Percentiles rank a stretch among this genome's conserved stretches.
phyloP scores from a whole-genome alignment of 2,329 filamentous ascomycete genomes.

The Arthrobotrys sinensis region DNA sequence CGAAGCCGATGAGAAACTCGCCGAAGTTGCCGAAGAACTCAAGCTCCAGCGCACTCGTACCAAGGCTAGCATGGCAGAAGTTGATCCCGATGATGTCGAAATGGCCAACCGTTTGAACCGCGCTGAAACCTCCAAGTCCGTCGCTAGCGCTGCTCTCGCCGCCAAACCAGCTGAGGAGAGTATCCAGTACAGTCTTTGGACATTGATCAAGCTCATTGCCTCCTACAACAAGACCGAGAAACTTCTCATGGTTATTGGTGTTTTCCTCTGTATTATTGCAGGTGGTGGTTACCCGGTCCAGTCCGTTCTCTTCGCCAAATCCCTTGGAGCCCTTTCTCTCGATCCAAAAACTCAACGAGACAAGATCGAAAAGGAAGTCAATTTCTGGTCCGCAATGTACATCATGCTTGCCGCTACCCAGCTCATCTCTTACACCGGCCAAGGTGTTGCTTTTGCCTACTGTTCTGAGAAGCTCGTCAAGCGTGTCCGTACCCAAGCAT shows the following conservation, averaged over 20 bases:
- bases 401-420: constrained; percentile 84
- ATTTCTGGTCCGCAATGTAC: constrained; percentile 93
- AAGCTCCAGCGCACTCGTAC: constrained; percentile 66
- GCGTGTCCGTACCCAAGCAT: constrained; percentile 84
- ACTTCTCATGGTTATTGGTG: constrained; percentile 79
- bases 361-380: constrained; percentile 77
- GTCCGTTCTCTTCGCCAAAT: constrained; percentile 89
- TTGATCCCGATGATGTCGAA: constrained; percentile 76
- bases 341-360: constrained; percentile 38
- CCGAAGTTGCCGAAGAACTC: constrained; percentile 66
- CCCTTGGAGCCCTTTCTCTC: constrained; percentile 79
- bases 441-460: constrained; percentile 83
- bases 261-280: constrained; percentile 81
- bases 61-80: constrained; percentile 65
- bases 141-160: constrained; percentile 80
- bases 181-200: constrained; percentile 79
- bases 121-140: constrained; percentile 73
- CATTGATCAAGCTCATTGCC: constrained; percentile 82
- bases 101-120: constrained; percentile 74
- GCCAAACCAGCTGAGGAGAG: constrained; percentile 71
- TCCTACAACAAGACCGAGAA: constrained; percentile 84
- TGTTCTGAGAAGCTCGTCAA: constrained; percentile 90
- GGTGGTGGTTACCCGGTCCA: constrained; percentile 84
- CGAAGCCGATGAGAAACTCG: constrained; percentile 72
- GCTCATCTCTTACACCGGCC: constrained; percentile 77